Conservation (phyloP, 768 basidiomycete species). For the Glaciozyma antarctica region DNA sequence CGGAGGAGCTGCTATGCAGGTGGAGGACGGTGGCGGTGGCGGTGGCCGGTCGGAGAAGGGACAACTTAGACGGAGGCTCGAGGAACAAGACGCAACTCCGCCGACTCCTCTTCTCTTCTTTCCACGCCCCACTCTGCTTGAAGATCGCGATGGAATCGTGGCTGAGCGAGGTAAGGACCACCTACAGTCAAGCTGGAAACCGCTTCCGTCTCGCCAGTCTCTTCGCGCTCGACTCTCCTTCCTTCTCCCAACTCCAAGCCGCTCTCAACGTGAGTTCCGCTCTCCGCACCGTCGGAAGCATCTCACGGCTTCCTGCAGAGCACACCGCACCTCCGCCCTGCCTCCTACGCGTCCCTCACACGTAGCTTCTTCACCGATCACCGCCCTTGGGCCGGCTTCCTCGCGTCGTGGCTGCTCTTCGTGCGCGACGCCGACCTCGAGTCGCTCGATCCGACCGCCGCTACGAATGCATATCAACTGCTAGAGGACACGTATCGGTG, state of each 20-base stretch:
- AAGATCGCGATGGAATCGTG: too few relatives aligned
- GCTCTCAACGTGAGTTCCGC: conserved; percentile 6
- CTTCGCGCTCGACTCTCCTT: background rate
- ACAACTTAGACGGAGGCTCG: too few relatives aligned
- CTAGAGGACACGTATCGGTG: conserved; percentile 31
- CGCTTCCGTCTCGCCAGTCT: background rate
- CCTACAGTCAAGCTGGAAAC: too few relatives aligned
- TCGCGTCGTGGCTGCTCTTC: conserved; percentile 31
- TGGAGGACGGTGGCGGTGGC: too few relatives aligned
- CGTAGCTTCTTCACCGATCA: conserved; percentile 22
- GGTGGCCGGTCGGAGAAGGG: too few relatives aligned
- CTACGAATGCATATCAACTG: conserved; percentile 9
- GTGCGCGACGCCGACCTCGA: conserved; percentile 16
- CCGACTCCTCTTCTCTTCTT: too few relatives aligned
- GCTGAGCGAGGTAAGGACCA: too few relatives aligned
- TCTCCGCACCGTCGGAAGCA: too few relatives aligned
- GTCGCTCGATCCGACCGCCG: background rate
- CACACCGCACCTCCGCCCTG: background rate
- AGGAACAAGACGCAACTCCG: too few relatives aligned
- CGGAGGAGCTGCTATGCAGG: too few relatives aligned
- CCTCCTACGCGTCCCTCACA: conserved; percentile 13
- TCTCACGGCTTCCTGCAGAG: background rate
- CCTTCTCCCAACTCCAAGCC: conserved; percentile 1
- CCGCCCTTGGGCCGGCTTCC: conserved; percentile 27
- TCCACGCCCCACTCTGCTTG: too few relatives aligned